Percentiles rank a stretch among this genome's conserved stretches.
Evolutionary conservation across 768 basidiomycete genomes (phyloP).

Genomic region (Russula abietina): DNA sequence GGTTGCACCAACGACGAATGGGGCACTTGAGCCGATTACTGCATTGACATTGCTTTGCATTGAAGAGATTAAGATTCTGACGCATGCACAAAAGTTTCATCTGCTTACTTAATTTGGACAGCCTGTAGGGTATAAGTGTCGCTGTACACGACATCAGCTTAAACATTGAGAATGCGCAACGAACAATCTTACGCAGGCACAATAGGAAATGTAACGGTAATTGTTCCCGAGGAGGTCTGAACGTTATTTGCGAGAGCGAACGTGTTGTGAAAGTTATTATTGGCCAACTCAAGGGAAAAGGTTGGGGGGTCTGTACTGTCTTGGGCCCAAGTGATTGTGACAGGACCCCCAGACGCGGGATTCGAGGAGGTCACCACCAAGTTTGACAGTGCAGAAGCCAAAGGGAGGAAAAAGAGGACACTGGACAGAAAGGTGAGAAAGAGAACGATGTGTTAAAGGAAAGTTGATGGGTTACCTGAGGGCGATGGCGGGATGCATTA

Average conservation of each 20-base stretch:
- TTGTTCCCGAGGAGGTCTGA: background rate
- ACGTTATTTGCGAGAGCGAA: slow-evolving; percentile 24
- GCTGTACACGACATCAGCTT: slow-evolving; percentile 4
- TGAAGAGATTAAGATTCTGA: background rate
- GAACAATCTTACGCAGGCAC: slow-evolving; percentile 10
- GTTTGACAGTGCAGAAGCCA: slow-evolving; percentile 15
- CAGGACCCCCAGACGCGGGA: slow-evolving; percentile 11
- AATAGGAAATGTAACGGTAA: slow-evolving; percentile 11
- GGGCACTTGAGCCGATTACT: background rate
- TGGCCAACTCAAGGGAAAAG: slow-evolving; percentile 14
- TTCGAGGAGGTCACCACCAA: background rate
- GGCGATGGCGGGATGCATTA: background rate
- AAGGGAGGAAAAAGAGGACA: slow-evolving; percentile 18
- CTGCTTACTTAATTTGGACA: slow-evolving; percentile 16
- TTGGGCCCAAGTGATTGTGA: slow-evolving; percentile 6
- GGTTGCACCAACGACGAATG: slow-evolving; percentile 10
- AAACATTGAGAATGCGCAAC: background rate
- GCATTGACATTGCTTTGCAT: slow-evolving; percentile 11
- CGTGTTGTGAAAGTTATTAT: slow-evolving; percentile 8
- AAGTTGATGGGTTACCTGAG: background rate
- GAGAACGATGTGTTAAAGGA: background rate
- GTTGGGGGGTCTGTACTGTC: background rate
- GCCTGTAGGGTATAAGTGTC: slow-evolving; percentile 18
- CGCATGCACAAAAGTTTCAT: background rate
- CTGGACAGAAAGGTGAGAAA: slow-evolving; percentile 4